Evolutionary conservation across 2,329 filamentous ascomycete species (phyloP).

Genomic region (Aureobasidium sp.): DNA sequence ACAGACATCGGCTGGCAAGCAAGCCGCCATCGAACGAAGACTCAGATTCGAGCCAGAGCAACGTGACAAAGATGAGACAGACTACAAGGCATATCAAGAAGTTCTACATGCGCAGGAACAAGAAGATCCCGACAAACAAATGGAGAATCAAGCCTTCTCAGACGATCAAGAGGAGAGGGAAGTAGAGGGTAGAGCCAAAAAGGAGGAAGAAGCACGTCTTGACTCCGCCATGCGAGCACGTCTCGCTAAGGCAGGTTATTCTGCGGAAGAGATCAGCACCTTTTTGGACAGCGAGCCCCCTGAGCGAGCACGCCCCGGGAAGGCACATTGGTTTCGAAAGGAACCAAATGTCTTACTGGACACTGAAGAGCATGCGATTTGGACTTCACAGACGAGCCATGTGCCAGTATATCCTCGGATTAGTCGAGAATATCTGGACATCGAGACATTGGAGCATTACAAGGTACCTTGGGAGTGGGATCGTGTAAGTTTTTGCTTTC

Average conservation of each 20-base stretch:
- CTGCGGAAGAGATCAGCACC: neutral
- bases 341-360: no score
- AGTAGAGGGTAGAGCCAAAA: conserved; percentile 34
- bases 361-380: neutral
- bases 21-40: no score
- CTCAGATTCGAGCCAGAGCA: no score
- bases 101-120: conserved; percentile 21
- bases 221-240: conserved; percentile 40
- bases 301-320: no score
- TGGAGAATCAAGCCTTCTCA: conserved; percentile 33
- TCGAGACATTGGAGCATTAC: conserved; percentile 43
- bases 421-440: conserved; percentile 37
- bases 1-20: no score
- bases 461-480: conserved; percentile 44
- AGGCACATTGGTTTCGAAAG: no score
- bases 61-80: no score
- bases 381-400: neutral
- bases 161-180: conserved; percentile 36
- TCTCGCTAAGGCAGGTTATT: conserved; percentile 36
- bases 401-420: conserved; percentile 43
- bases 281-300: no score
- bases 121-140: conserved; percentile 36
- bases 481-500: conserved; percentile 32
- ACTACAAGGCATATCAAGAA: no score
- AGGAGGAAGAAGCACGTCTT: conserved; percentile 35